phyloP scores from a whole-genome alignment of 305 asterid species.

The Salvia sclarea region DNA sequence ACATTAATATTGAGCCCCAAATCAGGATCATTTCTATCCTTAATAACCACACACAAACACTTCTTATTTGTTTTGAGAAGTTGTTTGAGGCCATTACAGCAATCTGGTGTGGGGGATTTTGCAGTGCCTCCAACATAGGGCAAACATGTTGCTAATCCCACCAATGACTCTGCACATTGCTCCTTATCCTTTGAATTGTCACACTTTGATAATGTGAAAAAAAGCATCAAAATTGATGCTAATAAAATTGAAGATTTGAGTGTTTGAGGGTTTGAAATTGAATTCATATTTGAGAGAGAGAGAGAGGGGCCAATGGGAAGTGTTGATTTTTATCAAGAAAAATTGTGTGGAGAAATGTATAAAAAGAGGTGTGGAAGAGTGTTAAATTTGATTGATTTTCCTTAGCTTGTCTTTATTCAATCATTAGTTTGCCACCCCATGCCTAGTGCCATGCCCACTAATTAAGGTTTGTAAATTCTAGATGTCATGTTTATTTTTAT shows the following conservation, averaged over 20 bases:
- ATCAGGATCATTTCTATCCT: conserved; percentile 61
- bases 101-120: conserved; percentile 74
- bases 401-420: neutral
- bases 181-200: conserved; percentile 57
- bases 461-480: neutral
- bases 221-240: too few relatives aligned
- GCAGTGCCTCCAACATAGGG: conserved; percentile 72
- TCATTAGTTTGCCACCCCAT: conserved; percentile 3
- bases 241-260: neutral
- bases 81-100: conserved; percentile 67
- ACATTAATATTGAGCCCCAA: conserved; percentile 55
- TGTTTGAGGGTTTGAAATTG: neutral
- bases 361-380: neutral
- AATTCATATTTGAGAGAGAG: neutral
- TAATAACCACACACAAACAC: conserved; percentile 56
- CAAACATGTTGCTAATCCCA: conserved; percentile 65
- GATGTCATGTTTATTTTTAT: neutral
- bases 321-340: neutral
- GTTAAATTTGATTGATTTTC: neutral
- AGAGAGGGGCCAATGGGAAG: neutral
- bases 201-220: too few relatives aligned
- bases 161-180: conserved; percentile 56
- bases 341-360: conserved; percentile 7
- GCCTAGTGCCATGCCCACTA: neutral
- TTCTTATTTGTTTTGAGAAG: conserved; percentile 50